Conservation (phyloP, 2,329 filamentous ascomycete species). For the Colletotrichum truncatum region DNA sequence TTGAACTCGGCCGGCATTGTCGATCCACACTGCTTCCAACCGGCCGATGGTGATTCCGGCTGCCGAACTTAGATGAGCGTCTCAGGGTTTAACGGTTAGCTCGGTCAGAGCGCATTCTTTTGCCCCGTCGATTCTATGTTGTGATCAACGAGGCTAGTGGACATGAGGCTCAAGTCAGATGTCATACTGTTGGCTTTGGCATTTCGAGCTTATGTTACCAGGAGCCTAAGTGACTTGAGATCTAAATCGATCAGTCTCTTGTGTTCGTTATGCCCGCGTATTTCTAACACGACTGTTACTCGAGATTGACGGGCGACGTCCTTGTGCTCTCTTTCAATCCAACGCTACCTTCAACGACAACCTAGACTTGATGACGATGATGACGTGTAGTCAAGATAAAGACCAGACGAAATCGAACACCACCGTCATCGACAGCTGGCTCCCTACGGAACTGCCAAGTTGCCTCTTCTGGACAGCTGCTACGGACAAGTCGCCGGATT, state of each 20-base stretch:
- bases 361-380: too few relatives aligned
- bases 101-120: not conserved
- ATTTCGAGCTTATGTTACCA: not conserved
- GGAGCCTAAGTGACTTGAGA: too few relatives aligned
- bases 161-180: not conserved
- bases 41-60: not conserved
- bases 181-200: not conserved
- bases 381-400: not conserved
- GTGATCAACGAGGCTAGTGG: not conserved
- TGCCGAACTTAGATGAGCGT: not conserved
- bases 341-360: too few relatives aligned
- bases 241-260: too few relatives aligned
- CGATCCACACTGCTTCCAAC: constrained; percentile 4
- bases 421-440: not conserved
- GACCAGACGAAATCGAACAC: not conserved
- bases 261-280: too few relatives aligned
- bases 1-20: not conserved
- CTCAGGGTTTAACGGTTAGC: not conserved
- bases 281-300: too few relatives aligned
- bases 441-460: not conserved
- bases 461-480: not conserved
- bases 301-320: too few relatives aligned
- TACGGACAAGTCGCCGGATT: not conserved
- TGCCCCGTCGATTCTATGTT: not conserved
- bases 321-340: too few relatives aligned